Base-by-base conservation (phyloP, 2,329 filamentous ascomycete species). In the Botrytis elliptica region DNA sequence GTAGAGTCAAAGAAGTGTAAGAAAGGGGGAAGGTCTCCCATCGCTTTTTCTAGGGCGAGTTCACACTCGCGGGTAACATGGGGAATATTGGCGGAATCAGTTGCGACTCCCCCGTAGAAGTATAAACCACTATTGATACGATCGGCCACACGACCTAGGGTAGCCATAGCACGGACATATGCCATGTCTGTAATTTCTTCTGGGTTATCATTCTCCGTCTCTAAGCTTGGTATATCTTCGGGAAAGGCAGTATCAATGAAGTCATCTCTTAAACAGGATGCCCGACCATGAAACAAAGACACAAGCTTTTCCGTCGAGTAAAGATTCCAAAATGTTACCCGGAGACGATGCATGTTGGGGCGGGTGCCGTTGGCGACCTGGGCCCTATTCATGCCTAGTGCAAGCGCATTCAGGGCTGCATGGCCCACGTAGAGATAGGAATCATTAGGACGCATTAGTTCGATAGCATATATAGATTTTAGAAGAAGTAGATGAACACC, bases 351-450 rank as follows among this genome's bases (percentile, higher is more conserved):
- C 62, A 65, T 44, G 3, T 44, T 44, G 18, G 38, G 62, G 16
- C 62, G 62, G 40, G 62, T 65, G 20, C 62, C 25, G n/a, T 65
- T 65, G n/a, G 62, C 62, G 40, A 65, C 62, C 40, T 65, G 62
- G 16, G 62, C 62, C 62, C 38, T 44, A 29, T 65, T 65, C 38
- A 65, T 65, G 16, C 62, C 40, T 25, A 44, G n/a, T 44, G 62
- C 38, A 44, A 65, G 62, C 9, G 62, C 62, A 44, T 65, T 65
- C 25, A 65, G 40, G 18, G 62, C 36, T 8, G 62, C 40, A 29
- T 44, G 62, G 7, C 62, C 62, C 5, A 44, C n/a, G 20, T 65
- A 65, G 14, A 65, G 25, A 44, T 44, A 42, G n/a, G 38, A 9
- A 2, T 65, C 62, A 65, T 65, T 65, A 10, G 62, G 38, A 22